Conservation (phyloP, 495 filamentous ascomycete species). For the Xylaria telfairii region DNA sequence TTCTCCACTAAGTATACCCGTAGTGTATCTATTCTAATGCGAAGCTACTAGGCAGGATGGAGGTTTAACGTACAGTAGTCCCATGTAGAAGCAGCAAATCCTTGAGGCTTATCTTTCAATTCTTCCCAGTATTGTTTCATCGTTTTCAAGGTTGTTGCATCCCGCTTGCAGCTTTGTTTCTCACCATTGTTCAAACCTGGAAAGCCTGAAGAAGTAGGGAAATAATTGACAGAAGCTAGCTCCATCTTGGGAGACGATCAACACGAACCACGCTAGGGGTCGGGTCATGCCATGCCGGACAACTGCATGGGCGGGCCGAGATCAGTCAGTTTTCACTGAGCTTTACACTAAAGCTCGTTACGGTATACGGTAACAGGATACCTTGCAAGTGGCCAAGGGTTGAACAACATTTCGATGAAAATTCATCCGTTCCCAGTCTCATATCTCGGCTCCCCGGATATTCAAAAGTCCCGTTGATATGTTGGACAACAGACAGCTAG, state of each 20-base stretch:
- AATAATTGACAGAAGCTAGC: conserved; percentile 14
- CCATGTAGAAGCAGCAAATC: background rate
- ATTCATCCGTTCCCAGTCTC: background rate
- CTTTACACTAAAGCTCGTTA: background rate
- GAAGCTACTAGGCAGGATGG: background rate
- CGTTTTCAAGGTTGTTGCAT: background rate
- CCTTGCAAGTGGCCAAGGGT: background rate
- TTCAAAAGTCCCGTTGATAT: background rate
- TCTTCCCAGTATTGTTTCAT: background rate
- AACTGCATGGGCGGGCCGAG: background rate
- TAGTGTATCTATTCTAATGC: background rate
- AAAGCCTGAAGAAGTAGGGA: conserved; percentile 2
- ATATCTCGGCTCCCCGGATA: background rate
- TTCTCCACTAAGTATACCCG: background rate
- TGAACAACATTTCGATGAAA: background rate
- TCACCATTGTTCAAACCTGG: background rate
- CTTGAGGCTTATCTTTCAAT: background rate
- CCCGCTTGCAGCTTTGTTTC: background rate
- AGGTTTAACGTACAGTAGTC: too few species aligned
- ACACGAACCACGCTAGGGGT: background rate
- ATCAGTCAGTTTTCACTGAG: background rate
- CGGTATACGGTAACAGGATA: background rate
- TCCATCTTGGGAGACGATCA: conserved; percentile 2
- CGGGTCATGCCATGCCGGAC: background rate
- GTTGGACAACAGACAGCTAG: background rate